Evolutionary conservation across 2,329 filamentous ascomycete species (phyloP).

Genomic region (Paecilomyces formosus): DNA sequence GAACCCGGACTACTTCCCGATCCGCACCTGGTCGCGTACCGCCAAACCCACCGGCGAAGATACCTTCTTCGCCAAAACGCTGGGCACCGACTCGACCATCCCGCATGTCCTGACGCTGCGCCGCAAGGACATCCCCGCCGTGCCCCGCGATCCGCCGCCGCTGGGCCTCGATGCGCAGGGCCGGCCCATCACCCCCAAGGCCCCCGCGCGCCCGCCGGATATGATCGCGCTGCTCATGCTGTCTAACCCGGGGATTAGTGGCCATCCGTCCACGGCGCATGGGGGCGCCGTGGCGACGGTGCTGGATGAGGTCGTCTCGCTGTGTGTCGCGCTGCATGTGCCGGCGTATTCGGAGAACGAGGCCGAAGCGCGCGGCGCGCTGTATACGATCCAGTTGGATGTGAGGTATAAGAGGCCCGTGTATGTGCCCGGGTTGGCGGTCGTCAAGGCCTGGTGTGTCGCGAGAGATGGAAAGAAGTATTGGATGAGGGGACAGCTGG

Average conservation of each 20-base stretch:
- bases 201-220: slow-evolving; percentile 24
- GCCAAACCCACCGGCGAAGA: slow-evolving; percentile 36
- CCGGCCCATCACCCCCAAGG: slow-evolving; percentile 12
- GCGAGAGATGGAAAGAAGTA: slow-evolving; percentile 31
- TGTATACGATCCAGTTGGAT: slow-evolving; percentile 35
- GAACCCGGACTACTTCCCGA: slow-evolving; percentile 27
- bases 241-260: slow-evolving; percentile 27
- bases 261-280: slow-evolving; percentile 32
- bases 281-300: slow-evolving; percentile 34
- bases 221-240: slow-evolving; percentile 30
- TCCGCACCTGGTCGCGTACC: slow-evolving; percentile 32
- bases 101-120: slow-evolving; percentile 34
- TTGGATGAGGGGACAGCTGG: slow-evolving; percentile 32
- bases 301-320: slow-evolving; percentile 39
- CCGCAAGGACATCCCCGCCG: slow-evolving; percentile 18
- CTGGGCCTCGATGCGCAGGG: slow-evolving; percentile 18
- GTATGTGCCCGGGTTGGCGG: slow-evolving; percentile 25
- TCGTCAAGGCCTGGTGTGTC: slow-evolving; percentile 29
- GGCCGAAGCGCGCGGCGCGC: slow-evolving; percentile 18
- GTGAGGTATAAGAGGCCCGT: slow-evolving; percentile 33
- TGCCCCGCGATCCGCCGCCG: slow-evolving; percentile 12
- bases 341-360: slow-evolving; percentile 7
- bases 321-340: slow-evolving; percentile 27
- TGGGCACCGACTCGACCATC: slow-evolving; percentile 32
- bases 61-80: slow-evolving; percentile 32